Evolutionary conservation across 352 stramenopile species (phyloP).

Genomic region (Globisporangium heterothallicum): DNA sequence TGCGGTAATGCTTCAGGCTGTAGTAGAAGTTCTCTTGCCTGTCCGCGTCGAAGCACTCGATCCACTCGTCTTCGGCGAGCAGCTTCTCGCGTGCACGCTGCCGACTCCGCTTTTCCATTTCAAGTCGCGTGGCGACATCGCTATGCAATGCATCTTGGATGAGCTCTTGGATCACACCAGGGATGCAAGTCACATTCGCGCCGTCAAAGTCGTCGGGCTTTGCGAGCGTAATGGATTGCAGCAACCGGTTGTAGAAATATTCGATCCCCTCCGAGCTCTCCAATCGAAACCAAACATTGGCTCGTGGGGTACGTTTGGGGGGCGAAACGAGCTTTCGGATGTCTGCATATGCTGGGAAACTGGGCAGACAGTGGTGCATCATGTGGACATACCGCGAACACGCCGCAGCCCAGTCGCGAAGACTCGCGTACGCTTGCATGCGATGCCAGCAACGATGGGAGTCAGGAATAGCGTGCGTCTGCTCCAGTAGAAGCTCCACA

Average conservation of each 20-base stretch:
- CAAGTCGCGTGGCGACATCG: conserved; percentile 35
- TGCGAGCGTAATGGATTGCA: conserved; percentile 36
- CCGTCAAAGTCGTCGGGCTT: conserved; percentile 55
- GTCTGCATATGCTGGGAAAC: conserved; percentile 33
- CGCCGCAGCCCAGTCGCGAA: conserved; percentile 43
- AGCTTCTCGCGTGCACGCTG: conserved; percentile 32
- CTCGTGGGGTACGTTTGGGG: conserved; percentile 39
- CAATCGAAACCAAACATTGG: conserved; percentile 60
- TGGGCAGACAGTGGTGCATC: conserved; percentile 37
- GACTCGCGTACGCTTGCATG: conserved; percentile 42
- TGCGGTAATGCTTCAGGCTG: conserved; percentile 46
- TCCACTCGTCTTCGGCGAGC: conserved; percentile 59
- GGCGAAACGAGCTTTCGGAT: conserved; percentile 40
- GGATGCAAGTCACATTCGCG: conserved; percentile 35
- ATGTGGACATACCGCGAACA: conserved; percentile 58
- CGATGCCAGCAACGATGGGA: conserved; percentile 46
- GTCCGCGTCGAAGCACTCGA: conserved; percentile 47
- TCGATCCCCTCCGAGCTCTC: conserved; percentile 35
- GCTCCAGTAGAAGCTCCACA: conserved; percentile 26
- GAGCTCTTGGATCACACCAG: conserved; percentile 35
- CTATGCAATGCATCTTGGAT: conserved; percentile 36
- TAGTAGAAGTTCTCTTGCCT: conserved; percentile 60
- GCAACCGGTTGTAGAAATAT: conserved; percentile 64
- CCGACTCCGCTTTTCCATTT: conserved; percentile 47
- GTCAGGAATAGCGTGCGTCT: conserved; percentile 11